These are phyloP conservation scores for Excoecaria cochinchinensis DNA, from an alignment of 345 rosid genomes.

Conservation along the genomic window DNA sequence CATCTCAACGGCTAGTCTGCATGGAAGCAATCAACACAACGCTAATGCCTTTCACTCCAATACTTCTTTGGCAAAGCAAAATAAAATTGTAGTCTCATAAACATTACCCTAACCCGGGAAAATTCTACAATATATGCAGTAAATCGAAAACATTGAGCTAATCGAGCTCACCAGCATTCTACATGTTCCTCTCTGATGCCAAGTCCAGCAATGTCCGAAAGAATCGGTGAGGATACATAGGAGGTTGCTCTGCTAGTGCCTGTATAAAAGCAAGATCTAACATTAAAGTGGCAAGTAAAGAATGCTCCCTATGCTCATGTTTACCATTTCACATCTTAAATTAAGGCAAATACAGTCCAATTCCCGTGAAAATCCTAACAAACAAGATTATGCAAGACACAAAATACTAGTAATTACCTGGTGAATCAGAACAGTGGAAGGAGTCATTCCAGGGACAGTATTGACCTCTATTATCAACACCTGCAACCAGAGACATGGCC, in stretches of 20 bases:
- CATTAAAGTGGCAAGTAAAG: background rate
- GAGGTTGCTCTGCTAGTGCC: constrained; percentile 88
- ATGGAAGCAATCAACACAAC: too few species aligned
- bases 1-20: too few species aligned
- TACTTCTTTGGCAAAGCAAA: background rate
- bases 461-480: constrained; percentile 86
- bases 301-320: background rate
- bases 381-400: background rate
- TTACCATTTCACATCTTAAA: background rate
- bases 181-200: constrained; percentile 49
- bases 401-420: constrained; percentile 48
- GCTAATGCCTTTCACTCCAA: background rate
- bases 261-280: constrained; percentile 18
- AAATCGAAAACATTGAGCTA: background rate
- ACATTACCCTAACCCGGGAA: background rate
- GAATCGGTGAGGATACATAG: constrained; percentile 71
- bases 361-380: background rate
- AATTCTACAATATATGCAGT: background rate
- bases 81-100: background rate
- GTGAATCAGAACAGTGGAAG: constrained; percentile 89
- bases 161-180: constrained; percentile 8
- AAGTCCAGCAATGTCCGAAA: constrained; percentile 80
- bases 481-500: constrained; percentile 36
- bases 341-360: background rate
- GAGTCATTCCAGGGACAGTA: constrained; percentile 97